Evolutionary conservation across 176 grass and related monocot genomes (phyloP).

Genomic region (Triticum monococcum): DNA sequence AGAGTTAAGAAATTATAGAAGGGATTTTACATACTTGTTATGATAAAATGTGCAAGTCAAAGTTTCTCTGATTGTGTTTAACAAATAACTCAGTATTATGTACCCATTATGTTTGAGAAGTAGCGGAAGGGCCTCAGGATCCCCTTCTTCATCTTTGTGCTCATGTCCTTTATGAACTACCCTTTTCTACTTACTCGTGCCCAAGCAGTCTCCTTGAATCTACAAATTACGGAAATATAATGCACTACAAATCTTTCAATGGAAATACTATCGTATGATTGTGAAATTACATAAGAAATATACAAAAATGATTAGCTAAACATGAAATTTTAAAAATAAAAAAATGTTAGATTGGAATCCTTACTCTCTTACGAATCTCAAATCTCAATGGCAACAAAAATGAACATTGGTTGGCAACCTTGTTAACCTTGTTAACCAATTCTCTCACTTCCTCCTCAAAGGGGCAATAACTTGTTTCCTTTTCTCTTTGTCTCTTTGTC

Average conservation of each 20-base stretch:
- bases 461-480: neutral
- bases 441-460: constrained; percentile 14
- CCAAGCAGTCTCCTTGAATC: constrained; percentile 24
- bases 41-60: neutral
- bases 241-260: neutral
- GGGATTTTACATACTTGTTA: neutral
- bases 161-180: neutral
- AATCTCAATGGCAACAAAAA: constrained; percentile 20
- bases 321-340: neutral
- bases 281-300: neutral
- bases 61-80: neutral
- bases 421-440: constrained; percentile 27
- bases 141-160: constrained; percentile 77
- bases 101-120: constrained; percentile 89
- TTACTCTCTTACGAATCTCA: constrained; percentile 35
- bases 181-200: neutral
- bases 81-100: neutral
- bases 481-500: constrained; percentile 25
- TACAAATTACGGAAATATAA: constrained; percentile 19
- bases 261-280: neutral
- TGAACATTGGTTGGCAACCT: constrained; percentile 2
- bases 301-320: neutral
- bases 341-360: neutral
- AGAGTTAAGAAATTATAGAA: neutral
- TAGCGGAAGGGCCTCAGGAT: constrained; percentile 73